Evolutionary conservation across 176 grass and related monocot genomes (phyloP), one percentile per base, ranked within the genome.

Genomic region (Echinochloa phyllopogon): DNA sequence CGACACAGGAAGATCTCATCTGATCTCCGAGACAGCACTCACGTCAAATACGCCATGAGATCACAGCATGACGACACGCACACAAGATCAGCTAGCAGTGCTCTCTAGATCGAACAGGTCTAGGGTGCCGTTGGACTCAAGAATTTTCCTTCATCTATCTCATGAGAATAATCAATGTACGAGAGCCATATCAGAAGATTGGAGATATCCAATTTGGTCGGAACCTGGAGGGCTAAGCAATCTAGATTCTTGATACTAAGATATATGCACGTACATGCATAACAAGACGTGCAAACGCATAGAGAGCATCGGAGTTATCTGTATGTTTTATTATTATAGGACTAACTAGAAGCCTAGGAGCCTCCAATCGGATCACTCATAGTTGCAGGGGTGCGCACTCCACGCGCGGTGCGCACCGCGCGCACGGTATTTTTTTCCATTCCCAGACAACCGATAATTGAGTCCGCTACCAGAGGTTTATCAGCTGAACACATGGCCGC

Each of bases 31-130:
- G 48, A 59, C 78, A 10, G 60, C 70, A 59, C 49, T 41, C 37
- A 56, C 29, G 77, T 81, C 70, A 66, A 87, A 82, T 24, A 17
- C 47, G 55, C 69, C 59, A 81, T 81, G 60, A 87, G 59, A 75
- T 55, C 60, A 37, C 48, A 66, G 14, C 41, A 42, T 4, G 72
- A 79, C 55, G 68, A 25, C 65, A 49, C 41, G 6, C 6, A 66
- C 14, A 43, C 27, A 80, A 29, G 65, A 62, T 50, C 69, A 63
- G 36, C 41, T 65, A 66, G 44, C 44, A 16, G 29, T 33, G 29
- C 29, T 33, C 69, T 72, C 42, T 72, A 73, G 23, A 5, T 18
- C 18, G 15, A 72, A 49, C 43, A 72, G 23, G 49, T 72, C 44
- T 18, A 50, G 44, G 29, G 24, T 29, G 44, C 23, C 69, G 17